Evolutionary conservation across 1,139 yeast genomes (phyloP).

Genomic region (Kurtzmaniella quercitrusa): DNA sequence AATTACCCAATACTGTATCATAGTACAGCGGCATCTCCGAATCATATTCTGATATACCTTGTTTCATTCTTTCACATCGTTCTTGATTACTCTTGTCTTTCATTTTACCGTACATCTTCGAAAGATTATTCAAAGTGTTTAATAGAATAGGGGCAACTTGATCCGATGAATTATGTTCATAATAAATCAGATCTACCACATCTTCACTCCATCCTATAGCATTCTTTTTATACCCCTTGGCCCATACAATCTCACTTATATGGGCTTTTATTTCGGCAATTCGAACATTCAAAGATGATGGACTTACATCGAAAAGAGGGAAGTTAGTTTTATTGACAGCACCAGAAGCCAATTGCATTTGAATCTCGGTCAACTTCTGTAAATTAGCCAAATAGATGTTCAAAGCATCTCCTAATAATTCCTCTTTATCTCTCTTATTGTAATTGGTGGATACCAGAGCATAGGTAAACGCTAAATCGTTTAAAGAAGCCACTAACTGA

Average conservation of each 20-base stretch:
- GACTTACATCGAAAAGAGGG: slow-evolving; percentile 37
- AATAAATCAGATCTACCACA: slow-evolving; percentile 35
- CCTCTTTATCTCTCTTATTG: slow-evolving; percentile 12
- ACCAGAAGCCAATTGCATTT: slow-evolving; percentile 15
- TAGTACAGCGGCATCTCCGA: slow-evolving; percentile 24
- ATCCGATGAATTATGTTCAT: slow-evolving; percentile 24
- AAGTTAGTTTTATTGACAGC: slow-evolving; percentile 21
- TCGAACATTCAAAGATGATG: slow-evolving; percentile 23
- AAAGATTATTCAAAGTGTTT: slow-evolving; percentile 28
- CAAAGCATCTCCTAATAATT: slow-evolving; percentile 21
- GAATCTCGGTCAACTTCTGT: slow-evolving; percentile 21
- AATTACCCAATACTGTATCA: slow-evolving; percentile 28
- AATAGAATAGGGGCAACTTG: slow-evolving; percentile 28
- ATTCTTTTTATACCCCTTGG: slow-evolving; percentile 44
- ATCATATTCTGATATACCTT: slow-evolving; percentile 5
- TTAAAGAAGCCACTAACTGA: slow-evolving; percentile 31
- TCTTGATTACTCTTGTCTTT: slow-evolving; percentile 21
- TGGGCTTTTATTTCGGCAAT: slow-evolving; percentile 49
- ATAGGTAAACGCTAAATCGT: slow-evolving; percentile 31
- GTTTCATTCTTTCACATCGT: slow-evolving; percentile 21
- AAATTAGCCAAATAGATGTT: slow-evolving; percentile 38
- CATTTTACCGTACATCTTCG: slow-evolving; percentile 27
- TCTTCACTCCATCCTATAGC: slow-evolving; percentile 67
- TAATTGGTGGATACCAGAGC: slow-evolving; percentile 17
- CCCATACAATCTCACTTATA: slow-evolving; percentile 65